Evolutionary conservation across 345 rosid species (phyloP).

Genomic region (Heritiera littoralis): DNA sequence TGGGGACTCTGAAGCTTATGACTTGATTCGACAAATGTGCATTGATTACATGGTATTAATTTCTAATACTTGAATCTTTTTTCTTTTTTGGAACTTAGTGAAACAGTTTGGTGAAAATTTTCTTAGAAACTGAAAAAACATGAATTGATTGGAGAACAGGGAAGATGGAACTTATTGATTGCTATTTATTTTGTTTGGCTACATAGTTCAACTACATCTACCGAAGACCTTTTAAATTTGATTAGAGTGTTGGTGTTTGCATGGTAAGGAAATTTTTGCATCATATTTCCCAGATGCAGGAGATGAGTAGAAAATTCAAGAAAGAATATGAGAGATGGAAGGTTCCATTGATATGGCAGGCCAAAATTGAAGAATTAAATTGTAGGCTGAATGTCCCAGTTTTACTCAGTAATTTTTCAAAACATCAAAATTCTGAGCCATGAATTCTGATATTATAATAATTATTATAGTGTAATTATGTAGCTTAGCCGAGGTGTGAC

Average conservation of each 20-base stretch:
- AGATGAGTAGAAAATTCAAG: background rate
- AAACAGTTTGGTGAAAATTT: background rate
- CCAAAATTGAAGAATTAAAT: background rate
- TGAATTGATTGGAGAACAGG: background rate
- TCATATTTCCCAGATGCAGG: background rate
- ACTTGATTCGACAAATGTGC: constrained; percentile 85
- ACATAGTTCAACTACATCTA: background rate
- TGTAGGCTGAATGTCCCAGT: background rate
- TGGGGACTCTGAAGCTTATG: constrained; percentile 88
- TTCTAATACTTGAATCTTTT: background rate
- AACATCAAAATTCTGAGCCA: background rate
- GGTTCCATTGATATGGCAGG: background rate
- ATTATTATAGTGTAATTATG: background rate
- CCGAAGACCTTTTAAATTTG: background rate
- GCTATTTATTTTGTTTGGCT: background rate
- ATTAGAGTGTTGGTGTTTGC: background rate
- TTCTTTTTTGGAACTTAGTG: background rate
- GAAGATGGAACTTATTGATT: background rate
- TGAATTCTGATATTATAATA: background rate
- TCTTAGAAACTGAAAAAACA: background rate
- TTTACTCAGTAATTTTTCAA: background rate
- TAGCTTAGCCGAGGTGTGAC: background rate
- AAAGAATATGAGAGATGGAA: background rate
- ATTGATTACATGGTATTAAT: constrained; percentile 88
- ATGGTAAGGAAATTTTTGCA: background rate